Evolutionary conservation across 2,329 filamentous ascomycete genomes (phyloP).

Genomic region (Aspergillus fructus): DNA sequence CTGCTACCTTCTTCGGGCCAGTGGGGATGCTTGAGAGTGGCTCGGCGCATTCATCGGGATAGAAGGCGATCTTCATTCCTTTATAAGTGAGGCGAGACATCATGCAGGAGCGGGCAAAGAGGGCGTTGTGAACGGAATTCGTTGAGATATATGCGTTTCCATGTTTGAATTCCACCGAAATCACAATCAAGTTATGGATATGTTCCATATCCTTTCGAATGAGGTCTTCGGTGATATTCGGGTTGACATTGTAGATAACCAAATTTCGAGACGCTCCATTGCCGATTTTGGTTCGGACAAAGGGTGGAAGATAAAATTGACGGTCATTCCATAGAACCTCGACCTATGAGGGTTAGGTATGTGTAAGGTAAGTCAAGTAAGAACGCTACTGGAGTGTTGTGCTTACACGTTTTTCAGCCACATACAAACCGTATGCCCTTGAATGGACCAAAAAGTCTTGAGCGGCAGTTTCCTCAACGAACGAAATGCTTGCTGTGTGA

Average conservation of each 20-base stretch:
- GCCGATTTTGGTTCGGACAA: slow-evolving; percentile 64
- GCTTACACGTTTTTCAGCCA: slow-evolving; percentile 66
- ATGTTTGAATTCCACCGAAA: slow-evolving; percentile 61
- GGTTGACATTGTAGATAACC: slow-evolving; percentile 61
- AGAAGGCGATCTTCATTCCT: slow-evolving; percentile 68
- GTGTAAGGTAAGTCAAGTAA: neutral
- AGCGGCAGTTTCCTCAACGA: slow-evolving; percentile 64
- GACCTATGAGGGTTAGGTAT: slow-evolving; percentile 49
- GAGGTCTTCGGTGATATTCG: slow-evolving; percentile 59
- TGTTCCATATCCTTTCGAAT: slow-evolving; percentile 76
- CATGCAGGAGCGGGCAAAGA: slow-evolving; percentile 77
- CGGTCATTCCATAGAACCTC: slow-evolving; percentile 68
- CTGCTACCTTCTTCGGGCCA: slow-evolving; percentile 27
- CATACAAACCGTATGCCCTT: slow-evolving; percentile 65
- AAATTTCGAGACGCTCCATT: slow-evolving; percentile 72
- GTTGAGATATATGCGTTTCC: slow-evolving; percentile 68
- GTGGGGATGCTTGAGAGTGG: slow-evolving; percentile 48
- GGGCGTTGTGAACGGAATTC: slow-evolving; percentile 73
- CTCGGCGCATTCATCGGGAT: slow-evolving; percentile 68
- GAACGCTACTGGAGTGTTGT: neutral
- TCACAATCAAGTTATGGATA: slow-evolving; percentile 74
- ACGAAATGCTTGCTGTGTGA: slow-evolving; percentile 65
- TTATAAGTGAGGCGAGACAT: slow-evolving; percentile 67
- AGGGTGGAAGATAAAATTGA: slow-evolving; percentile 64
- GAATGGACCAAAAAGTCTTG: slow-evolving; percentile 64